Base-by-base conservation (phyloP, 345 rosid genomes). In the Nasturtium officinale region DNA sequence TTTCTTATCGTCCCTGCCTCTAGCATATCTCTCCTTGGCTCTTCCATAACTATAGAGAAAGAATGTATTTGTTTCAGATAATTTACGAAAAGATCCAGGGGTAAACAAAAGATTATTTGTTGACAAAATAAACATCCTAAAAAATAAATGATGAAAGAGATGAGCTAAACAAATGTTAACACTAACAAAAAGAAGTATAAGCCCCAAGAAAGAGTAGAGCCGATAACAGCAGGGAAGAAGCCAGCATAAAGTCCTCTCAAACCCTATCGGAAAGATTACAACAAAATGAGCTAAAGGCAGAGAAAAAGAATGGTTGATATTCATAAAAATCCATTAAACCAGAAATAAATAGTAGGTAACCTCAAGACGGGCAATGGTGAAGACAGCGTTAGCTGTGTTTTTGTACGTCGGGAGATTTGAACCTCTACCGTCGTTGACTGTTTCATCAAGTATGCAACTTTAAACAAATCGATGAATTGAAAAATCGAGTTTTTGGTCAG, bases 111-210 rank as follows among this genome's bases (percentile, higher is more conserved):
- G 48, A n/a, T n/a, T n/a, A n/a, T n/a, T n/a, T n/a, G n/a, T 29
- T 12, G 51, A 8, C 15, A 30, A 45, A 42, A 38, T 2, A n/a
- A 29, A 57, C 32, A 69, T 9, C 47, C 9, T 29, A 43, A 52
- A 52, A 61, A 26, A 0, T n/a, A 17, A 26, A 38, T 18, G 52
- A 50, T 6, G 59, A 16, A 45, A 35, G 59, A 60, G 10, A n/a
- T 56, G 66, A 4, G 38, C 2, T 15, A 18, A 17, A 32, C 42
- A 11, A 59, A 60, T n/a, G 16, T 35, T 35, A 60, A 28, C 29
- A 77, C 97, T 86, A 67, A 94, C 96, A 94, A 94, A 82, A 94
- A 89, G 83, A 94, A 94, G 80, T 94, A 88, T 50, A 94, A 81
- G 29, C 93, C 87, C 98, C 96, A 91, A 15, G 96, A 91, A 72